Evolutionary conservation across 352 stramenopile genomes (phyloP), one percentile per base, ranked within the genome.

Genomic region (Phytophthora melonis): DNA sequence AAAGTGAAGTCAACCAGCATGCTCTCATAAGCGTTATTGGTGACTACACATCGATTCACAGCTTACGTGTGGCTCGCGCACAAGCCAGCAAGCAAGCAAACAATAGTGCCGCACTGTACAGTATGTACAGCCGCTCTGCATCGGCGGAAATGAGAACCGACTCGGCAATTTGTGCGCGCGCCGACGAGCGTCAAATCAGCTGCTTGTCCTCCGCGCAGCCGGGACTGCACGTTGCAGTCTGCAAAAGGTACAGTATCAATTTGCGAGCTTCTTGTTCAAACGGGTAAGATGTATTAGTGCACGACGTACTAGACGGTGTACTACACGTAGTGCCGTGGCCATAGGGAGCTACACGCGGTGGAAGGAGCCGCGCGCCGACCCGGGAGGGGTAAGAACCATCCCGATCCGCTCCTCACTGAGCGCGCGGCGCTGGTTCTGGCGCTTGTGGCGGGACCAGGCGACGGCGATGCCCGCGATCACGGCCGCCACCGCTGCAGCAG

Each of bases 271-370:
- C 7, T 14, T 41, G 36, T 43, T 43, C 36, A 43, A 18, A 18
- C 9, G 13, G 36, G 11, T 43, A 43, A 39, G 6, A 34, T 34
- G 30, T 34, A 34, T 32, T 9, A 34, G 30, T 34, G 6, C 30
- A 34, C 30, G 30, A 34, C 30, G 30, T 34, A 9, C 30, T 34
- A 34, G 30, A 34, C 30, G 30, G 7, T 34, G 30, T 34, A 34
- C 30, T 34, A 34, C 30, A 34, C 30, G 30, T 41, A 16, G 36
- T 43, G 9, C 36, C 16, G 10, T 43, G 36, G 25, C 9, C 11
- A 10, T 43, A 10, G 10, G 36, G n/a, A 43, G 23, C 59, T 72
- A 72, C 57, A 76, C 68, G 43, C 68, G 68, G 49, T 75, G 62
- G 63, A 75, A 75, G 16, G 39, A 25, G 10, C 13, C 45, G 56